Percentiles rank a stretch among this genome's conserved stretches.
Evolutionary conservation across 768 basidiomycete species (phyloP).

Genomic region (Lentinula guzmanii): DNA sequence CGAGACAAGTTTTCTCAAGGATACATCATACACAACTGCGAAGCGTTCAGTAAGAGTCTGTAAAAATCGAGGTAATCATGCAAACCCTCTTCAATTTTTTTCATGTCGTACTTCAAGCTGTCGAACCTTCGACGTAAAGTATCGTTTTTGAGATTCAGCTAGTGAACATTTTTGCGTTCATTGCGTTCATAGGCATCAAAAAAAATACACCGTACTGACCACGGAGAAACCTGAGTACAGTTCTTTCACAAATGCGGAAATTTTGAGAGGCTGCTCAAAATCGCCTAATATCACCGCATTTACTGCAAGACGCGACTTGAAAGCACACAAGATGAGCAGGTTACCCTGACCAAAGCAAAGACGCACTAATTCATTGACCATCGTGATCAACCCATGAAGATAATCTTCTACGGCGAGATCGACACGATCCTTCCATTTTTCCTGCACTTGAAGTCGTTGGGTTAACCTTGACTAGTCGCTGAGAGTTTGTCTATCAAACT

Average conservation of each 20-base stretch:
- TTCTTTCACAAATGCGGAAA: constrained; percentile 76
- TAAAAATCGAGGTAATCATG: not conserved
- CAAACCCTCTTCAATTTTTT: constrained; percentile 83
- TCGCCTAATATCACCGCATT: constrained; percentile 81
- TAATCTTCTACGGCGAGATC: constrained; percentile 71
- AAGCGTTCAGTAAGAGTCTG: not conserved
- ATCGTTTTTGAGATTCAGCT: constrained; percentile 85
- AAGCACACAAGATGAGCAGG: not conserved
- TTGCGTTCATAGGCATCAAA: not conserved
- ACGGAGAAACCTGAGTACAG: constrained; percentile 81
- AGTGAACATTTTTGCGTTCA: constrained; percentile 1
- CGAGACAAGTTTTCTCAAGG: constrained; percentile 55
- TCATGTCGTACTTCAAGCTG: constrained; percentile 80
- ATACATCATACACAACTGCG: constrained; percentile 81
- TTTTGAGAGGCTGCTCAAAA: constrained; percentile 72
- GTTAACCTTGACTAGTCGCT: not conserved
- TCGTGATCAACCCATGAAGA: constrained; percentile 69
- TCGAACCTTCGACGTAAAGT: constrained; percentile 70
- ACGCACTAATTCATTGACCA: constrained; percentile 76
- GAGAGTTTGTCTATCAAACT: constrained; percentile 17
- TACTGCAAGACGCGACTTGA: constrained; percentile 72
- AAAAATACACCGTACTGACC: constrained; percentile 33
- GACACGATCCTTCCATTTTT: constrained; percentile 65
- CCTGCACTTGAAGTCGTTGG: constrained; percentile 40
- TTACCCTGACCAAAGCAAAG: not conserved